These are phyloP conservation scores for Moniliella sp. DNA, from an alignment of 1,284 basidiomycete species.

Conservation along the genomic window DNA sequence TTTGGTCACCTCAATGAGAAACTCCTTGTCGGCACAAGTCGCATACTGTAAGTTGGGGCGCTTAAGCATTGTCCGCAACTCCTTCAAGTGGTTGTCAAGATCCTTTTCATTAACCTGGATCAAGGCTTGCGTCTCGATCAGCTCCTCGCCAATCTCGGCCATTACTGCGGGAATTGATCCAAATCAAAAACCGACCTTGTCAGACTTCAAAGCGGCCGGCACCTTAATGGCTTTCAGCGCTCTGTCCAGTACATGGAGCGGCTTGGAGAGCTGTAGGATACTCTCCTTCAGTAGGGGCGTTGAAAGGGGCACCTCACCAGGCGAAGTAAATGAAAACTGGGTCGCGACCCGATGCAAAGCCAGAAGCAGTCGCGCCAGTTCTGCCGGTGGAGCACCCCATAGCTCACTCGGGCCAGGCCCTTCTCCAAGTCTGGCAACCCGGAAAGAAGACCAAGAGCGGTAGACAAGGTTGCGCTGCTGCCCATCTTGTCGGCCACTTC, in stretches of 20 bases:
- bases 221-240: slow-evolving; percentile 47
- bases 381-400: slow-evolving; percentile 58
- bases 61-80: slow-evolving; percentile 47
- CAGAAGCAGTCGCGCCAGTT: slow-evolving; percentile 54
- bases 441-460: slow-evolving; percentile 43
- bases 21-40: slow-evolving; percentile 39
- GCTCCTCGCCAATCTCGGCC: too few species aligned
- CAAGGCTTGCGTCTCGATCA: slow-evolving; percentile 42
- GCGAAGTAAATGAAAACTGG: slow-evolving; percentile 42
- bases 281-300: slow-evolving; percentile 50
- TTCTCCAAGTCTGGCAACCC: slow-evolving; percentile 63
- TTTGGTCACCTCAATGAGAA: slow-evolving; percentile 42
- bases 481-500: slow-evolving; percentile 47
- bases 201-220: slow-evolving; percentile 47
- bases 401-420: slow-evolving; percentile 69
- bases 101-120: slow-evolving; percentile 50
- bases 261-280: slow-evolving; percentile 47
- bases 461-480: slow-evolving; percentile 37
- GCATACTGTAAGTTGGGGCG: slow-evolving; percentile 58
- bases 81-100: slow-evolving; percentile 52
- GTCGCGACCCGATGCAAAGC: slow-evolving; percentile 53
- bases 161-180: slow-evolving; percentile 48
- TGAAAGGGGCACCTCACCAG: slow-evolving; percentile 38
- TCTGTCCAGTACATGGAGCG: slow-evolving; percentile 42
- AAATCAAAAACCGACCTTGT: slow-evolving; percentile 53